Conservation (phyloP, 2,329 filamentous ascomycete species). For the Aspergillus sp. region DNA sequence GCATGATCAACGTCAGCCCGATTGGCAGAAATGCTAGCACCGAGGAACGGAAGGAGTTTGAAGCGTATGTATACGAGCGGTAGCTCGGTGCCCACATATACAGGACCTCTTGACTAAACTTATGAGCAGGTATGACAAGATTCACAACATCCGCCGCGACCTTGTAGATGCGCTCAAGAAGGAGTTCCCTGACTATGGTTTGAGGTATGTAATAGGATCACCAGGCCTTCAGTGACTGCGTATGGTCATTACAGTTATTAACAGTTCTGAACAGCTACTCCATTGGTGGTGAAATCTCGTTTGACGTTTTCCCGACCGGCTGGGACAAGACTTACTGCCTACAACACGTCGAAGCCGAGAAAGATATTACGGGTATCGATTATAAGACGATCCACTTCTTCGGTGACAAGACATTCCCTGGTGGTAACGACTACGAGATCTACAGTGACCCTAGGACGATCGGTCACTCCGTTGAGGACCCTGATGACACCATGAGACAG, state of each 20-base stretch:
- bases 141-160: conserved; percentile 72
- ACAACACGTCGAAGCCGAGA: conserved; percentile 79
- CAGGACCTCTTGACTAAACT: conserved; percentile 13
- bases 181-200: conserved; percentile 77
- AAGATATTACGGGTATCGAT: conserved; percentile 61
- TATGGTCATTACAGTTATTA: not conserved
- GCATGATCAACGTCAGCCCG: conserved; percentile 68
- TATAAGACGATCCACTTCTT: conserved; percentile 97
- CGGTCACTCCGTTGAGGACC: conserved; percentile 79
- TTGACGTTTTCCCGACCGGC: conserved; percentile 93
- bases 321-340: conserved; percentile 99
- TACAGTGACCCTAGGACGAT: conserved; percentile 78
- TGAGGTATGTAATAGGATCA: conserved; percentile 66
- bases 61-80: conserved; percentile 50
- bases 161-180: conserved; percentile 77
- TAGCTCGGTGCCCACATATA: not conserved
- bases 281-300: conserved; percentile 96
- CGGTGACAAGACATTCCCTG: conserved; percentile 88
- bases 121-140: conserved; percentile 66
- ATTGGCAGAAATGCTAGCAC: conserved; percentile 76
- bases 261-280: conserved; percentile 64
- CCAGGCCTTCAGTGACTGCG: not conserved
- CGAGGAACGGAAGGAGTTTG: conserved; percentile 78
- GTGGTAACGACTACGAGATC: conserved; percentile 96
- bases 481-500: conserved; percentile 78